phyloP scores from a whole-genome alignment of 163 green algal species.

The Trebouxiophyceae sp. region DNA sequence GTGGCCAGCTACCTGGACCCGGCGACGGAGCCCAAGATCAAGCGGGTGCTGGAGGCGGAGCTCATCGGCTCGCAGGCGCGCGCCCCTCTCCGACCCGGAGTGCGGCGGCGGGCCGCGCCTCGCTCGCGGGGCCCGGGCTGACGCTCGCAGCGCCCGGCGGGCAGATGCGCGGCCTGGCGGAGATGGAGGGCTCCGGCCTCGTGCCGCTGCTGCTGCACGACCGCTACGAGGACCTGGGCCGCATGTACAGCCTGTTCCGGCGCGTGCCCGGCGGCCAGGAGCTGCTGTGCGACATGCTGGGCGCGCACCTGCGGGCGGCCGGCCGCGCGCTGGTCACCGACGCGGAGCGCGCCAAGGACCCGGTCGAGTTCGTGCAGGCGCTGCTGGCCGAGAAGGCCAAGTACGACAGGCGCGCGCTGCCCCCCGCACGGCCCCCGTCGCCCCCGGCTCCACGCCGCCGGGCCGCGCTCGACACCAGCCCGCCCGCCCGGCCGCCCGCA shows the following conservation, averaged over 20 bases:
- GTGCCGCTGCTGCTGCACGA: constrained; percentile 73
- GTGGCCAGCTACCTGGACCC: constrained; percentile 80
- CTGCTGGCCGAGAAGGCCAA: constrained; percentile 88
- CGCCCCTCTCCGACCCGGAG: background rate
- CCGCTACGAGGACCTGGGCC: constrained; percentile 73
- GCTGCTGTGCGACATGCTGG: constrained; percentile 51
- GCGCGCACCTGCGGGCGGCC: constrained; percentile 58
- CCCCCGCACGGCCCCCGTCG: background rate
- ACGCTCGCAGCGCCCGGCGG: no score
- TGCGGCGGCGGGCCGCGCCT: no score
- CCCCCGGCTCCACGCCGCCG: no score
- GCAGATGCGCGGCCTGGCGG: constrained; percentile 74
- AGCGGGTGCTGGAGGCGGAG: constrained; percentile 75
- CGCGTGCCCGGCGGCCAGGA: constrained; percentile 61
- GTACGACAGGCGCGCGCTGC: constrained; percentile 57
- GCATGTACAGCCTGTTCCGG: constrained; percentile 84
- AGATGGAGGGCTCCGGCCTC: constrained; percentile 88
- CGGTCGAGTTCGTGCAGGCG: constrained; percentile 77
- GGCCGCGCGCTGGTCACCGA: constrained; percentile 72
- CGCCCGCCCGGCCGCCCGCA: no score
- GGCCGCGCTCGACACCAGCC: no score
- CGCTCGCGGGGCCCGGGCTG: no score
- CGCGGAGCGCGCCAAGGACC: constrained; percentile 65
- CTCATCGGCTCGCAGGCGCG: constrained; percentile 76
- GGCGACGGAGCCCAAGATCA: constrained; percentile 74